Evolutionary conservation across 805 yeast genomes (phyloP).

Genomic region (Candida adriatica): DNA sequence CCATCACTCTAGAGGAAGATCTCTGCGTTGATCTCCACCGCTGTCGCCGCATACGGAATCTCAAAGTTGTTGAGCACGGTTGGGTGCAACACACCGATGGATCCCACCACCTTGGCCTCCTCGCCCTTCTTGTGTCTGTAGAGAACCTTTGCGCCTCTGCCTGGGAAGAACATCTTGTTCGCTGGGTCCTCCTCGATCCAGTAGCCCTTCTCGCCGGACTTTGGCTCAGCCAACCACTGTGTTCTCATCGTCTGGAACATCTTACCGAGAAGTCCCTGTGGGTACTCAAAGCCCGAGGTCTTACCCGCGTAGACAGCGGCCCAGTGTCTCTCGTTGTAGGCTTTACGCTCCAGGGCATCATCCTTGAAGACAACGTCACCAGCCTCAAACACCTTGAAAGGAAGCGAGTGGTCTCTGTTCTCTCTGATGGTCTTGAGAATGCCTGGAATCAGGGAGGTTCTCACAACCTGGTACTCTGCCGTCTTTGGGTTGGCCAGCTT

Average conservation of each 20-base stretch:
- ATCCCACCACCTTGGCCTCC: constrained; percentile 59
- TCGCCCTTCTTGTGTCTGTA: constrained; percentile 61
- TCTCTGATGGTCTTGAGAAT: constrained; percentile 91
- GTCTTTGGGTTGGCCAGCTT: constrained; percentile 95
- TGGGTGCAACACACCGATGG: constrained; percentile 93
- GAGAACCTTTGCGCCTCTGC: constrained; percentile 88
- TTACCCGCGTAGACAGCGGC: constrained; percentile 92
- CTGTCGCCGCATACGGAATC: constrained; percentile 87
- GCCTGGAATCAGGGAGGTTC: constrained; percentile 93
- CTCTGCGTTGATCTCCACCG: constrained; percentile 86
- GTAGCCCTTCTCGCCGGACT: constrained; percentile 62
- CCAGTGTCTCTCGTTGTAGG: constrained; percentile 91
- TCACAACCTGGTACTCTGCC: constrained; percentile 92
- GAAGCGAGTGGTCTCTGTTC: constrained; percentile 91
- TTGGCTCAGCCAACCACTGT: constrained; percentile 57
- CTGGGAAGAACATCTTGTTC: constrained; percentile 83
- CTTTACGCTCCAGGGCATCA: constrained; percentile 73
- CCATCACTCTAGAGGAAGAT: constrained; percentile 80
- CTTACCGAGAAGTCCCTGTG: constrained; percentile 92
- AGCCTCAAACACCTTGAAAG: constrained; percentile 89
- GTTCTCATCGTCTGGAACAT: constrained; percentile 95
- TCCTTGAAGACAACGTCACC: constrained; percentile 93
- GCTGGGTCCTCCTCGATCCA: constrained; percentile 72
- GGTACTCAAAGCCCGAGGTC: constrained; percentile 88
- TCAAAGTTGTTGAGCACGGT: constrained; percentile 83